Evolutionary conservation across 768 basidiomycete species (phyloP), one percentile per base, ranked within the genome.

Genomic region (Agrocybe chaxingu): DNA sequence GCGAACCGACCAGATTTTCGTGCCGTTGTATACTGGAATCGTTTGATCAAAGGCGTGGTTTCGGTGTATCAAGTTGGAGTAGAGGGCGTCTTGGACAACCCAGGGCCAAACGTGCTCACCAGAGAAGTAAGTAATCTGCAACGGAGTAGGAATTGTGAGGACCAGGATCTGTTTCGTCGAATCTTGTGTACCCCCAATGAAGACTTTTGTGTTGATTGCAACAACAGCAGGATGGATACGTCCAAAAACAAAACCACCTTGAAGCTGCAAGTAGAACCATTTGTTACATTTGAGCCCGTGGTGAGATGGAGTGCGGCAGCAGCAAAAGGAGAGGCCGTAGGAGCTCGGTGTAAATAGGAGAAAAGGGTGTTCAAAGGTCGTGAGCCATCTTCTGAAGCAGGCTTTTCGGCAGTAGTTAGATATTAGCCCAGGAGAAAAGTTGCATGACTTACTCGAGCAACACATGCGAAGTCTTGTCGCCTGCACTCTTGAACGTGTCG

Each of bases 291-390:
- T 9, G 9, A 9, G 12, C 75, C 1, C 75, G 65, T 0, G 85
- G 75, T 7, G 85, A 75, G 35, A 91, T 79, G 7, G 80, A 71
- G 18, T 77, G 77, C 0, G 76, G 73, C 12, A 92, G 71, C 13
- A 87, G 73, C 8, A 65, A 62, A 19, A 90, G 71, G 2, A 92
- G 75, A 8, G 71, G 72, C 29, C 72, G 61, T 9, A 91, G 69
- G 1, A 92, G 57, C 10, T 76, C 66, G 2, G 70, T 60, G 57
- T 89, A 92, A 3, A 76, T 70, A 0, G 89, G 86, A 0, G 78
- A 72, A 12, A 93, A 67, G 0, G 89, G 89, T 6, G 80, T 82
- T n/a, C 89, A 86, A 24, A 93, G 76, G 65, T 93, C 91, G 53
- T 91, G 84, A 1, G 80, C 72, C 48, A 93, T 69, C 60, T 89